Percentiles rank a stretch among this genome's conserved stretches.
Conservation (phyloP, 1,284 basidiomycete genomes). For the Rhodotorula sp. region DNA sequence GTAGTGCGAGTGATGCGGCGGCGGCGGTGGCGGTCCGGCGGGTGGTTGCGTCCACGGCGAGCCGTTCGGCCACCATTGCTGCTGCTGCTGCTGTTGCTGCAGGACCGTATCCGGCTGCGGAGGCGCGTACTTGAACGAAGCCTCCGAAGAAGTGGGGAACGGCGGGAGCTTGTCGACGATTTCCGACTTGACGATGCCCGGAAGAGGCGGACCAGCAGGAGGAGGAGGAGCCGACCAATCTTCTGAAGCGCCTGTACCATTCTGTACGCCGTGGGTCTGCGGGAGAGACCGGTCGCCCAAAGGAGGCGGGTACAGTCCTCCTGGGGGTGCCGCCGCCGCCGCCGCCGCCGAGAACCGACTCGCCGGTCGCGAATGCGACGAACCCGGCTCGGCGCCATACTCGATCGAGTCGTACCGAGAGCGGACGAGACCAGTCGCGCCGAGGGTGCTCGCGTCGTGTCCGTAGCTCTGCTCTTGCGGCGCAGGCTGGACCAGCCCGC, state of each 20-base stretch:
- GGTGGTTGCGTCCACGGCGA: not conserved
- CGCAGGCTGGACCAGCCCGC: constrained; percentile 11
- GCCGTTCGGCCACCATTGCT: constrained; percentile 8
- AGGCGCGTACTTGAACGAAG: not conserved
- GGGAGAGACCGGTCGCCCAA: no score
- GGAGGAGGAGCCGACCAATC: no score
- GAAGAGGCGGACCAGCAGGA: not conserved
- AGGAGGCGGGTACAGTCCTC: no score
- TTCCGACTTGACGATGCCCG: not conserved
- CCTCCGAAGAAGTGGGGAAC: not conserved
- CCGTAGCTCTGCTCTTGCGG: not conserved
- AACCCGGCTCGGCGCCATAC: not conserved
- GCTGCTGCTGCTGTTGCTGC: not conserved
- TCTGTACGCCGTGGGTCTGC: no score
- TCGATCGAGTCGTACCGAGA: not conserved
- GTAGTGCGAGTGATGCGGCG: not conserved
- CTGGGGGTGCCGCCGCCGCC: no score
- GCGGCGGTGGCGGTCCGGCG: not conserved
- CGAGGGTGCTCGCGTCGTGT: not conserved
- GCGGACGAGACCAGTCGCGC: not conserved
- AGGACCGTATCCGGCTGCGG: not conserved
- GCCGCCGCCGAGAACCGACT: not conserved
- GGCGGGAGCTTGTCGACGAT: not conserved
- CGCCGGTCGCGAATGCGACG: not conserved
- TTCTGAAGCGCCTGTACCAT: no score